Evolutionary conservation across 2,329 filamentous ascomycete genomes (phyloP).

Genomic region (Phymatotrichopsis omnivora): DNA sequence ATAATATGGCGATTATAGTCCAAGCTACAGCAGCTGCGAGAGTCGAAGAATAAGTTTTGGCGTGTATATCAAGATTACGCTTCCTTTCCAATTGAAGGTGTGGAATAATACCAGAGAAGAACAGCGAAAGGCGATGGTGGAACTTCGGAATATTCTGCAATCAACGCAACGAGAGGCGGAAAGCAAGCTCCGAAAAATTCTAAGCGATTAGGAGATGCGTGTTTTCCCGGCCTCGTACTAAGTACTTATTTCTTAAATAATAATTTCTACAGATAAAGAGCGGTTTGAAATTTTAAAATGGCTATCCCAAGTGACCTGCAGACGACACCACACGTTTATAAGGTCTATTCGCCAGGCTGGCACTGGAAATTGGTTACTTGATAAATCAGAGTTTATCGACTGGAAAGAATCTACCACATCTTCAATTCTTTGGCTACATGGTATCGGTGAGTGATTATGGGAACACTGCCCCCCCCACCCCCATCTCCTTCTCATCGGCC

Average conservation of each 20-base stretch:
- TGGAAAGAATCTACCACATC: slow-evolving; percentile 8
- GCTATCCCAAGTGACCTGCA: slow-evolving; percentile 5
- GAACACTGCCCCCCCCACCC: slow-evolving; percentile 17
- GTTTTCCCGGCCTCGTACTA: too few relatives aligned
- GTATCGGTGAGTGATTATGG: slow-evolving; percentile 32
- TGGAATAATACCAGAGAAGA: too few relatives aligned
- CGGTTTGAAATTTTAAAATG: slow-evolving; percentile 3
- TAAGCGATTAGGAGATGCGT: too few relatives aligned
- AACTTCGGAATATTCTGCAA: background rate
- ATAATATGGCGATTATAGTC: too few relatives aligned
- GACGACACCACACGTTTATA: slow-evolving; percentile 6
- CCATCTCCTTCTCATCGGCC: slow-evolving; percentile 1
- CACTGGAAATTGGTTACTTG: slow-evolving; percentile 13
- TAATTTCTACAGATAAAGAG: background rate
- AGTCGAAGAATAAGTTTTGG: too few relatives aligned
- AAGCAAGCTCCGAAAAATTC: background rate
- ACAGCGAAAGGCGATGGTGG: too few relatives aligned
- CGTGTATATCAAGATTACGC: too few relatives aligned
- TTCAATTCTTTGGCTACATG: slow-evolving; percentile 27
- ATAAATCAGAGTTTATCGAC: background rate
- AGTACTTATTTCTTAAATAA: too few relatives aligned
- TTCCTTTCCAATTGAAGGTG: too few relatives aligned
- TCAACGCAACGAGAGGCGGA: background rate
- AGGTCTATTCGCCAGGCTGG: slow-evolving; percentile 1
- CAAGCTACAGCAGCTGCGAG: too few relatives aligned